These are phyloP conservation scores for Lichtheimia hyalospora DNA, from an alignment of 371 early-diverging fungal species.

Conservation along the genomic window DNA sequence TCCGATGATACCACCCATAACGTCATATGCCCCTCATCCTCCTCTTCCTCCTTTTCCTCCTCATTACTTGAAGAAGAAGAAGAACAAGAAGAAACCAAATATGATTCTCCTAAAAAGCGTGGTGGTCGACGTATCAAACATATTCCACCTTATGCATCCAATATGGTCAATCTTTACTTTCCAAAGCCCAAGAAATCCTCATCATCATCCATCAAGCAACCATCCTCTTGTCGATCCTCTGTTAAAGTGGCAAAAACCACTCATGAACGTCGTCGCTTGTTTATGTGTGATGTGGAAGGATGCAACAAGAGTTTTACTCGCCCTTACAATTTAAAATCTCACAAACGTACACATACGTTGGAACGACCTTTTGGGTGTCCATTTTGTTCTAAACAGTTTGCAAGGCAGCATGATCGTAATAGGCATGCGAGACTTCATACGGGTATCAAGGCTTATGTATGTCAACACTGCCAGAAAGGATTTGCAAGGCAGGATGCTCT, in stretches of 20 bases:
- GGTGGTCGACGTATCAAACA: no score
- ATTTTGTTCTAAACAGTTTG: slow-evolving; percentile 61
- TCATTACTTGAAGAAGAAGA: no score
- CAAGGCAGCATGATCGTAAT: slow-evolving; percentile 79
- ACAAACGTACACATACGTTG: slow-evolving; percentile 74
- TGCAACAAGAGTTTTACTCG: slow-evolving; percentile 79
- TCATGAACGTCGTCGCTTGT: background rate
- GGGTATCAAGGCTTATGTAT: slow-evolving; percentile 66
- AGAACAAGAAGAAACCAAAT: no score
- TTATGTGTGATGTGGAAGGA: slow-evolving; percentile 22
- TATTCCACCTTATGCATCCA: slow-evolving; percentile 9
- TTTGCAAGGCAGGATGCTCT: slow-evolving; percentile 82
- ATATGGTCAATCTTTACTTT: slow-evolving; percentile 3
- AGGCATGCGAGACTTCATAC: slow-evolving; percentile 72
- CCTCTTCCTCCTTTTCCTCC: no score
- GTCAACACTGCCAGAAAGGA: slow-evolving; percentile 61
- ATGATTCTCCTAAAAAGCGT: no score
- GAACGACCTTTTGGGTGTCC: slow-evolving; percentile 72
- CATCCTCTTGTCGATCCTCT: background rate
- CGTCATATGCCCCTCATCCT: no score
- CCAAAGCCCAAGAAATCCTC: background rate
- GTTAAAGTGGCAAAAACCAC: background rate
- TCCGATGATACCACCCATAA: no score
- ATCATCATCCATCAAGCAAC: background rate
- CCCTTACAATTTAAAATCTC: slow-evolving; percentile 80